A percentile compares a stretch with the other conserved stretches of the same genome.
Conservation (phyloP, 306 rosid species). For the Hippophae gyantsensis region DNA sequence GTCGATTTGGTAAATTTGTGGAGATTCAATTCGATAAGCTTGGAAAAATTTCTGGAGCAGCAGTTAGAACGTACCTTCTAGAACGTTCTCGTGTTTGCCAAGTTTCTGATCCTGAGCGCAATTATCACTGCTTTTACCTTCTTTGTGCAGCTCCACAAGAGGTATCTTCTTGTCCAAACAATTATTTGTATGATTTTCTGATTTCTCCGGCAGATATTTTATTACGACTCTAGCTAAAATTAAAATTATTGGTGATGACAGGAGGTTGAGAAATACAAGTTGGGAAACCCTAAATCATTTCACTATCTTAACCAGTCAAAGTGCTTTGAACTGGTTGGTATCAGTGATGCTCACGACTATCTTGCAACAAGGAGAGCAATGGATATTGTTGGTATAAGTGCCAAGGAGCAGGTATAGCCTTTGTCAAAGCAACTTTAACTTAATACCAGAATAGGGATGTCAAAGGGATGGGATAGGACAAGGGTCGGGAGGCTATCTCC, state of each 20-base stretch:
- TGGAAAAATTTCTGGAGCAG: conserved; percentile 99
- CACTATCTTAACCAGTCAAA: conserved; percentile 96
- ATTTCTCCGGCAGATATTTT: conserved; percentile 6
- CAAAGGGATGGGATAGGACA: too few species aligned
- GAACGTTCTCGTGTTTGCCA: conserved; percentile 99
- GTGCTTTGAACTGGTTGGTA: conserved; percentile 74
- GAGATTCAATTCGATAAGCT: conserved; percentile 95
- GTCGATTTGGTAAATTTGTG: conserved; percentile 97
- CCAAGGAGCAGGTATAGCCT: conserved; percentile 75
- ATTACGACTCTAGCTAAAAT: conserved; percentile 18
- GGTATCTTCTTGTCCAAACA: conserved; percentile 37
- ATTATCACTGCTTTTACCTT: conserved; percentile 96
- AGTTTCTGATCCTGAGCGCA: conserved; percentile 93
- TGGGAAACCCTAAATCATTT: conserved; percentile 77
- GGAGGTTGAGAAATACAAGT: conserved; percentile 93
- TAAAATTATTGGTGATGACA: conserved; percentile 30
- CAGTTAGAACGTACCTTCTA: conserved; percentile 89
- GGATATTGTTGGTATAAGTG: conserved; percentile 94
- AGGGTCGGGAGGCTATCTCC: too few species aligned
- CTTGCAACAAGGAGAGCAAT: conserved; percentile 99
- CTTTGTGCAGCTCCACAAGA: conserved; percentile 99
- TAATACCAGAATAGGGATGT: neutral
- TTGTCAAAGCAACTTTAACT: conserved; percentile 17
- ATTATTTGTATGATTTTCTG: conserved; percentile 9
- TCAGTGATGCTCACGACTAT: conserved; percentile 83